Evolutionary conservation across 2,329 filamentous ascomycete genomes (phyloP).

Genomic region (Neonectria ditissima): DNA sequence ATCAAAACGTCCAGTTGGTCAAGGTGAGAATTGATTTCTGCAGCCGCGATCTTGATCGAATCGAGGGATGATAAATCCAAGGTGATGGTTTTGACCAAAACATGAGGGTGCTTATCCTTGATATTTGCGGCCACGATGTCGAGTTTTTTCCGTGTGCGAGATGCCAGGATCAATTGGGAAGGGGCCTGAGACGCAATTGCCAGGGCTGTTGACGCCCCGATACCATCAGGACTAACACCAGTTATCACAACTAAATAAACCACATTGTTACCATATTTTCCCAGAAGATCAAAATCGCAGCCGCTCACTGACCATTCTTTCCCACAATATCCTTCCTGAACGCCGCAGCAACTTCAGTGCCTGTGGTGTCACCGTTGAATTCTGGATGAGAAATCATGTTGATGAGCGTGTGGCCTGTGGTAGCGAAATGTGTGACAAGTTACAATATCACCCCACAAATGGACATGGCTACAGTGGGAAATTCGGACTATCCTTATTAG

Average conservation of each 20-base stretch:
- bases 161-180: slow-evolving; percentile 16
- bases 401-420: neutral
- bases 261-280: neutral
- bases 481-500: neutral
- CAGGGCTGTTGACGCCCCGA: slow-evolving; percentile 17
- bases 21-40: slow-evolving; percentile 1
- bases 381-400: slow-evolving; percentile 23
- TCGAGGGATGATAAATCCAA: slow-evolving; percentile 25
- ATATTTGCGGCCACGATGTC: slow-evolving; percentile 10
- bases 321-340: slow-evolving; percentile 13
- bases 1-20: slow-evolving; percentile 27
- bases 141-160: slow-evolving; percentile 19
- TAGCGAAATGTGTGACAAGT: neutral
- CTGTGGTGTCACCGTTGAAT: slow-evolving; percentile 21
- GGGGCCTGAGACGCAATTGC: slow-evolving; percentile 26
- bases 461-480: too few relatives aligned
- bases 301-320: slow-evolving; percentile 10
- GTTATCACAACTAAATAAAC: slow-evolving; percentile 17
- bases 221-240: slow-evolving; percentile 23
- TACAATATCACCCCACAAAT: neutral
- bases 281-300: neutral
- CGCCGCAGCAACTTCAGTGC: slow-evolving; percentile 18
- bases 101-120: neutral
- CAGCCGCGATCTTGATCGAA: slow-evolving; percentile 11
- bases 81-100: neutral